A percentile compares a stretch with the other conserved stretches of the same genome.
Evolutionary conservation across 352 stramenopile species (phyloP).

Genomic region (Globisporangium viniferum): DNA sequence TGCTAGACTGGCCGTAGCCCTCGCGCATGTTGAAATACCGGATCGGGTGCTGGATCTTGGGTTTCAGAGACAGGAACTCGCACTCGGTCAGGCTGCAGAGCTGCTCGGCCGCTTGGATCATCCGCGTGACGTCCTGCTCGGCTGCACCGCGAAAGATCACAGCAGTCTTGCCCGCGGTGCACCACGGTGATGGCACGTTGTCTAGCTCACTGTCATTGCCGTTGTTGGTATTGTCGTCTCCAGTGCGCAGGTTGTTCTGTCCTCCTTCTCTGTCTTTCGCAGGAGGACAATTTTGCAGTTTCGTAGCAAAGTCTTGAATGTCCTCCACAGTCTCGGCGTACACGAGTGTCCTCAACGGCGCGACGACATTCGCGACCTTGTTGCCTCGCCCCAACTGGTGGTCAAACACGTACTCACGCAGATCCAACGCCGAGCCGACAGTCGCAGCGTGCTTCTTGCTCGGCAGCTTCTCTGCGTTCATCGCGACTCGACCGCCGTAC

Average conservation of each 20-base stretch:
- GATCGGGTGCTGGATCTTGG: slow-evolving; percentile 47
- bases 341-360: slow-evolving; percentile 47
- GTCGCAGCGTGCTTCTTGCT: slow-evolving; percentile 43
- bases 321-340: slow-evolving; percentile 48
- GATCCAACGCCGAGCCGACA: slow-evolving; percentile 38
- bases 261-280: neutral
- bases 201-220: neutral
- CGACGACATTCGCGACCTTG: slow-evolving; percentile 45
- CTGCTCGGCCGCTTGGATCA: slow-evolving; percentile 36
- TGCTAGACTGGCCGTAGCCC: slow-evolving; percentile 34
- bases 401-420: slow-evolving; percentile 60
- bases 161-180: slow-evolving; percentile 37
- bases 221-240: neutral
- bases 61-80: slow-evolving; percentile 53
- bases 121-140: slow-evolving; percentile 39
- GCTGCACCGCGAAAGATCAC: slow-evolving; percentile 49
- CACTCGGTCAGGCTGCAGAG: slow-evolving; percentile 45
- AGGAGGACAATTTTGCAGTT: slow-evolving; percentile 30
- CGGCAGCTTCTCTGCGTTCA: slow-evolving; percentile 24
- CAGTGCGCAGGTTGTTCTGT: neutral
- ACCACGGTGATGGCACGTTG: slow-evolving; percentile 28
- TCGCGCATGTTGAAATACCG: slow-evolving; percentile 65
- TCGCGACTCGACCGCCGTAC: slow-evolving; percentile 47
- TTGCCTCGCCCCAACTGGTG: slow-evolving; percentile 58
- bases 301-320: slow-evolving; percentile 36